Base-by-base conservation (phyloP, 2,329 filamentous ascomycete species). In the Purpureocillium lavendulum region DNA sequence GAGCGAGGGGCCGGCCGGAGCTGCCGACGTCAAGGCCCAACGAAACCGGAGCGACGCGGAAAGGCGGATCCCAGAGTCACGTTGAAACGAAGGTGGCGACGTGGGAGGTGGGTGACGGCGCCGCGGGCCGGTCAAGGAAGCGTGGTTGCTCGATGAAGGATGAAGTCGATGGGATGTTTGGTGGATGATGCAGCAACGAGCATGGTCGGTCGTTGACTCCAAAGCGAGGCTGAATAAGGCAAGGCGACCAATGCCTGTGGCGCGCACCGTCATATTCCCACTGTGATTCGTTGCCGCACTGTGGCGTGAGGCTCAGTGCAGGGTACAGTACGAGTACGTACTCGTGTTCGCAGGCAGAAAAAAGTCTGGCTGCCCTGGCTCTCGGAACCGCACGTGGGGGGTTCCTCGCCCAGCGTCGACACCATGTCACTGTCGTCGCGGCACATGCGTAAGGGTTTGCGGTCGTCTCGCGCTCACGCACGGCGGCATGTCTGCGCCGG, bases 1-100 rank as follows among this genome's bases (percentile, higher is more conserved):
- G 58, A 52, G 39, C 35, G 35, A 30, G n/a, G 15, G n/a, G n/a
- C n/a, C 9, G 24, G 28, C 26, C 21, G n/a, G 9, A 17, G 14
- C 13, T 24, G 36, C 29, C 36, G 29, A 30, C n/a, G 6, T 12
- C 29, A 12, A 14, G 29, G n/a, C 11, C 11, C 6, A 4, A 4
- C 11, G 13, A 12, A 30, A n/a, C n/a, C 6, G 29, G 12, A 30
- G 29, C 11, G 29, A 30, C 21, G 21, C 10, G 5, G 10, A 26
- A 26, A 5, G 21, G 21, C 21, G 10, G 21, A 6, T 10, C 6
- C 6, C 21, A 10, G 21, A 26, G 10, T 26, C 10, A 26, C 5
- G 10, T 6, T 26, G 10, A 26, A 26, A 6, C 21, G 28, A 30
- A 24, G 16, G 26, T 7, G n/a, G n/a, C 9, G 35, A 36, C 15